Percentiles rank a stretch among this genome's conserved stretches.
Evolutionary conservation across 2,329 filamentous ascomycete genomes (phyloP).

Genomic region (Zymoseptoria pseudotritici): DNA sequence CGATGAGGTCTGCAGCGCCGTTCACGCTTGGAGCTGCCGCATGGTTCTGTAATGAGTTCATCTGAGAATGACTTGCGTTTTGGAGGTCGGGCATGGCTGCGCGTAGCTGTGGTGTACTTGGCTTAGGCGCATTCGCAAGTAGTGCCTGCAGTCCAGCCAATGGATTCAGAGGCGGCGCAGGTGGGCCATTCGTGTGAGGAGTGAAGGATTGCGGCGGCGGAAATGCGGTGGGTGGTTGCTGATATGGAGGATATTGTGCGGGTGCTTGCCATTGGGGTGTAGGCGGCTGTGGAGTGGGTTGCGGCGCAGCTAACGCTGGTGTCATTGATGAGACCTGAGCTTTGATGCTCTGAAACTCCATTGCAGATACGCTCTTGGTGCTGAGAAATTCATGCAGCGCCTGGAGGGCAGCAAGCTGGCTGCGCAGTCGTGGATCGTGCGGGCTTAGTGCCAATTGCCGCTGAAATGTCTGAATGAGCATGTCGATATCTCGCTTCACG

Average conservation of each 20-base stretch:
- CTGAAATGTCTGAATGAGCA: slow-evolving; percentile 65
- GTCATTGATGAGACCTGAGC: slow-evolving; percentile 74
- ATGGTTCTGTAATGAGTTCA: slow-evolving; percentile 25
- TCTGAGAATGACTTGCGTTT: slow-evolving; percentile 24
- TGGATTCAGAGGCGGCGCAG: slow-evolving; percentile 24
- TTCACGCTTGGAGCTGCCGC: slow-evolving; percentile 17
- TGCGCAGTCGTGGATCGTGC: slow-evolving; percentile 67
- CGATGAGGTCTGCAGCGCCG: slow-evolving; percentile 22
- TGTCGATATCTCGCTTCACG: slow-evolving; percentile 75
- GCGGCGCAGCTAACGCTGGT: slow-evolving; percentile 44
- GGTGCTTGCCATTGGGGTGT: slow-evolving; percentile 27
- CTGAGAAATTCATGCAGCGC: slow-evolving; percentile 77
- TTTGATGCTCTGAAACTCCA: slow-evolving; percentile 77
- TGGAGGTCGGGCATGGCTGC: slow-evolving; percentile 26
- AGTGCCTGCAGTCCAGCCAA: slow-evolving; percentile 29
- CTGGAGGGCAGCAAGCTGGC: slow-evolving; percentile 74
- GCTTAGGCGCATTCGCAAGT: slow-evolving; percentile 29
- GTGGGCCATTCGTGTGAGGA: slow-evolving; percentile 13
- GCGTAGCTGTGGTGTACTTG: slow-evolving; percentile 31
- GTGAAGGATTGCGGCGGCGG: slow-evolving; percentile 17
- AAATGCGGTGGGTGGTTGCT: slow-evolving; percentile 21
- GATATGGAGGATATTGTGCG: slow-evolving; percentile 22
- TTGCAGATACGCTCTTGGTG: slow-evolving; percentile 66
- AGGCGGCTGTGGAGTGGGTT: slow-evolving; percentile 25
- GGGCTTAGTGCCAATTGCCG: slow-evolving; percentile 68